Evolutionary conservation across 2,329 filamentous ascomycete genomes (phyloP), one percentile per base, ranked within the genome.

Genomic region (Penicillium sp.): DNA sequence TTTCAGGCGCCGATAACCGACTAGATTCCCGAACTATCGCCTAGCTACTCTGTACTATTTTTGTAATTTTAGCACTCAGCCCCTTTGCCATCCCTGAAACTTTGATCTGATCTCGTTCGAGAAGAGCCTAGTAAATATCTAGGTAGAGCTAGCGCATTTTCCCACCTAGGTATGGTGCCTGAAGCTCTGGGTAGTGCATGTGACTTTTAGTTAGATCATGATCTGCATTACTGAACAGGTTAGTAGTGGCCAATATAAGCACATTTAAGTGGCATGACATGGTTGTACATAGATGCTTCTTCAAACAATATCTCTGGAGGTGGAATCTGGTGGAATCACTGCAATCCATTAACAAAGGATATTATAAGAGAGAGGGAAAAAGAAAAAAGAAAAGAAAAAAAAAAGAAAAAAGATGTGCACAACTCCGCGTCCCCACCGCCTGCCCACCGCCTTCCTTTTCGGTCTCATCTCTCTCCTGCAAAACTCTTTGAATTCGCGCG

Each of bases 401-500:
- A 12, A 20, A 37, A 20, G 10, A 25, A 8, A 40, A 25, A n/a
- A n/a, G 12, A 39, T 6, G 20, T 39, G 23, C 7, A 6, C 38
- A 37, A 35, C 46, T 41, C 44, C 13, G 38, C 25, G 12, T 20
- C 42, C 39, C 43, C 43, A 46, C 47, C 38, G 23, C 38, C 38
- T 31, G 8, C 42, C 28, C 39, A 54, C 52, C 52, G 52, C 49
- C 41, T 51, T 42, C 41, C 10, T 7, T 23, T 55, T 51, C 33
- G 50, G 39, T 41, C 40, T 42, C 37, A 46, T 51, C 40, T 39
- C 25, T 33, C 35, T 40, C 53, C 47, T 52, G 52, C 52, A 55
- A 57, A 55, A 49, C 52, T 53, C 46, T 48, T 48, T 50, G 43
- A 24, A 38, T 23, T 32, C 28, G 37, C 48, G 48, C 48, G 48